Evolutionary conservation across 2,329 filamentous ascomycete species (phyloP).

Genomic region (Xylaria arbuscula): DNA sequence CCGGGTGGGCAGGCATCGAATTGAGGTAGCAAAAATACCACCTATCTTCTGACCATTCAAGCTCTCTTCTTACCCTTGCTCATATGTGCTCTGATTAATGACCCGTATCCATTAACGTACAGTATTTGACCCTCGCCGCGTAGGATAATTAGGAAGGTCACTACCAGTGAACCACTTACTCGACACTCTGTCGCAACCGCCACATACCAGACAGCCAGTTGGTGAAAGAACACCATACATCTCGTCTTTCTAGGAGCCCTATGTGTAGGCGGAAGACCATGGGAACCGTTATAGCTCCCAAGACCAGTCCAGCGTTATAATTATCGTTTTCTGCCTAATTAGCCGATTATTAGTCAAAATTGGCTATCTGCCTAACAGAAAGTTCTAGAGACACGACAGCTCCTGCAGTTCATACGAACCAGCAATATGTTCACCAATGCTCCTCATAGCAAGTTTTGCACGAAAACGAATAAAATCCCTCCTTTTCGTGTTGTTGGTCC

Average conservation of each 20-base stretch:
- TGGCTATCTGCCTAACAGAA: background rate
- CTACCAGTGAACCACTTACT: background rate
- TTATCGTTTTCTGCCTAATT: background rate
- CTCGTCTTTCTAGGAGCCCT: background rate
- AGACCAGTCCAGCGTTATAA: background rate
- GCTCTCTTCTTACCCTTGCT: conserved; percentile 1
- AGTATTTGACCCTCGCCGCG: background rate
- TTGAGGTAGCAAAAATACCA: conserved; percentile 51
- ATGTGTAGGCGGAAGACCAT: background rate
- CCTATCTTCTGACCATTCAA: conserved; percentile 45
- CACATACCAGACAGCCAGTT: background rate
- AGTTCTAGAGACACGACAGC: background rate
- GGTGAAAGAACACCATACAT: background rate
- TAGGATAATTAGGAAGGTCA: background rate
- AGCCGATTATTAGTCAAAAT: background rate
- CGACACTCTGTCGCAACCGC: background rate
- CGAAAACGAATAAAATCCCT: conserved; percentile 9
- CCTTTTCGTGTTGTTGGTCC: conserved; percentile 23
- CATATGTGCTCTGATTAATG: background rate
- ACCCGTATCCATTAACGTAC: background rate
- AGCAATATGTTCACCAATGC: background rate
- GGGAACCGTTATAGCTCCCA: background rate
- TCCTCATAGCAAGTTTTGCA: background rate
- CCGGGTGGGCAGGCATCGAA: conserved; percentile 51
- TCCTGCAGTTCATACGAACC: background rate